phyloP scores from a whole-genome alignment of 2,329 filamentous ascomycete genomes.

The Ascochyta viciae-villosae region DNA sequence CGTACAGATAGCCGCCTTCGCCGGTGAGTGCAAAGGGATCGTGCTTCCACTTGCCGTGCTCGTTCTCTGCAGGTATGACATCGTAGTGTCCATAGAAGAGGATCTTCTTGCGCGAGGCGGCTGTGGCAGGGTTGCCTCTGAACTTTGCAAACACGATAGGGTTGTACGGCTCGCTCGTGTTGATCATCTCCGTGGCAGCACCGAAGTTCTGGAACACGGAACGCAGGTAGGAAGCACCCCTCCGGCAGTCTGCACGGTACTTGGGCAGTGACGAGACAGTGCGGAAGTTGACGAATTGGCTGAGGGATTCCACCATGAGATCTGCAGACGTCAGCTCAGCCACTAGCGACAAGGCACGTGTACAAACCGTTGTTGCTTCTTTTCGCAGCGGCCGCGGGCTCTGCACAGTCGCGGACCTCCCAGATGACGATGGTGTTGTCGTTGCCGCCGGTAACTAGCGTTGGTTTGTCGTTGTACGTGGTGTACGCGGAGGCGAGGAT shows the following conservation, averaged over 20 bases:
- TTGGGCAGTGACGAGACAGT: constrained; percentile 88
- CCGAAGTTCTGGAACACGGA: constrained; percentile 92
- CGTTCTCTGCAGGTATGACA: constrained; percentile 87
- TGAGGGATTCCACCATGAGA: constrained; percentile 68
- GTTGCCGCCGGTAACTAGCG: constrained; percentile 94
- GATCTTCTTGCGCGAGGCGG: constrained; percentile 78
- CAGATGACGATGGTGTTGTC: constrained; percentile 90
- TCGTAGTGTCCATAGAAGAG: constrained; percentile 99
- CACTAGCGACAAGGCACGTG: constrained; percentile 7
- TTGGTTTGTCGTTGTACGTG: constrained; percentile 71
- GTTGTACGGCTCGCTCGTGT: constrained; percentile 78
- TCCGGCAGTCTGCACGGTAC: constrained; percentile 88
- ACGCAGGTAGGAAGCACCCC: constrained; percentile 89
- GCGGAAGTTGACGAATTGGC: constrained; percentile 88
- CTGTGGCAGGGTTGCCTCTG: constrained; percentile 72
- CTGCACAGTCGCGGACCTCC: constrained; percentile 70
- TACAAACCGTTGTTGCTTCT: constrained; percentile 64
- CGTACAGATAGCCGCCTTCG: constrained; percentile 90
- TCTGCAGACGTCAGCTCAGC: constrained; percentile 52
- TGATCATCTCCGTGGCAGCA: constrained; percentile 82
- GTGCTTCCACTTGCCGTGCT: constrained; percentile 80
- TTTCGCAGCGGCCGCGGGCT: constrained; percentile 53
- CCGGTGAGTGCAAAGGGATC: constrained; percentile 92
- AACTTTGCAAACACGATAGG: constrained; percentile 95
- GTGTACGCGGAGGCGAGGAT: constrained; percentile 84